A percentile compares a stretch with the other conserved stretches of the same genome.
phyloP scores from a whole-genome alignment of 1,139 yeast genomes.

The Suhomyces wounanorum region DNA sequence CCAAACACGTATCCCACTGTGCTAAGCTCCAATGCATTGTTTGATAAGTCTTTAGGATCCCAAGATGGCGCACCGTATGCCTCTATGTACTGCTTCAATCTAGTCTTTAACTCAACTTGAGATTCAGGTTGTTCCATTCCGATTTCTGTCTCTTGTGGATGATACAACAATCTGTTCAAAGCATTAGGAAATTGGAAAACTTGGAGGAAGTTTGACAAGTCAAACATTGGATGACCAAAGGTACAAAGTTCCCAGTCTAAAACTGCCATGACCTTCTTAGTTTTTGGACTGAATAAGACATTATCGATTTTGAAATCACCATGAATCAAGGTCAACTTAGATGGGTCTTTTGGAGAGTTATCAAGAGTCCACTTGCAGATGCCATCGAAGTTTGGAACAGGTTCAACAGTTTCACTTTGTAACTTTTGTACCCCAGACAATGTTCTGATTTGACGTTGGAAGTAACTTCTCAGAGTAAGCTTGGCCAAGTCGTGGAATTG shows the following conservation, averaged over 20 bases:
- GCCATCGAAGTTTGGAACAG: constrained; percentile 51
- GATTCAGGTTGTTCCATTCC: constrained; percentile 42
- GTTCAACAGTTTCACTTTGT: constrained; percentile 54
- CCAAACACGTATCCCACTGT: constrained; percentile 62
- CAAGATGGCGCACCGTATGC: constrained; percentile 35
- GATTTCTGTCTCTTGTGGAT: constrained; percentile 34
- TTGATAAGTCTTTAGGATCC: constrained; percentile 35
- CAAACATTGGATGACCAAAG: constrained; percentile 67
- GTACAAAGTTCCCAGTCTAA: constrained; percentile 74
- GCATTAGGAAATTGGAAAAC: constrained; percentile 53
- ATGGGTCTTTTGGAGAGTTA: constrained; percentile 52
- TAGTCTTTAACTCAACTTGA: constrained; percentile 23
- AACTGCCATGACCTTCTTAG: constrained; percentile 55
- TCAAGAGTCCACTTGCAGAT: constrained; percentile 45
- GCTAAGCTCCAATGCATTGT: constrained; percentile 52
- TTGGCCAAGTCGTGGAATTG: constrained; percentile 38
- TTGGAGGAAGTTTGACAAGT: constrained; percentile 60
- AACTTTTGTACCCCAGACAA: constrained; percentile 47
- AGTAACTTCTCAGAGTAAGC: constrained; percentile 39
- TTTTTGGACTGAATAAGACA: constrained; percentile 53
- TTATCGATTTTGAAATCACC: constrained; percentile 74
- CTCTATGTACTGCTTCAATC: constrained; percentile 30
- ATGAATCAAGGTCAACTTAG: constrained; percentile 53
- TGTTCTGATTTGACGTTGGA: constrained; percentile 57
- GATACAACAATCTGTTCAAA: constrained; percentile 31